Conservation (phyloP, 202 grass and related monocot genomes). For the Panicum virgatum region DNA sequence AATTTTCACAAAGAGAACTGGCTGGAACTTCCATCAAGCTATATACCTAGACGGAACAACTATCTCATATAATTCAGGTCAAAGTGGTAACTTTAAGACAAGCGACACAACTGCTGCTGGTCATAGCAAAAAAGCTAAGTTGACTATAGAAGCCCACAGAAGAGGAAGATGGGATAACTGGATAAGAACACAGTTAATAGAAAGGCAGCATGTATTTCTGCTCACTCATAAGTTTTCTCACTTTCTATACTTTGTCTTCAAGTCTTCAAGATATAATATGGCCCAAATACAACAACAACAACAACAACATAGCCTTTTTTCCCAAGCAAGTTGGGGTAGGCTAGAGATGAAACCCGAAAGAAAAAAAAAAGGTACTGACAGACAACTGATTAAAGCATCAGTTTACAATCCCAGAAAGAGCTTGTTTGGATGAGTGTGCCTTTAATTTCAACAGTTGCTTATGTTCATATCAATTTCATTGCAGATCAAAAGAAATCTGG, state of each 20-base stretch:
- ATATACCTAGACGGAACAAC: background rate
- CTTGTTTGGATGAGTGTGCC: background rate
- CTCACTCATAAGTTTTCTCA: background rate
- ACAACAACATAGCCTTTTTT: too few species aligned
- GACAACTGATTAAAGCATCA: background rate
- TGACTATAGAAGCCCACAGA: background rate
- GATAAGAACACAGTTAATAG: slow-evolving; percentile 5
- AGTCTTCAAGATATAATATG: slow-evolving; percentile 19
- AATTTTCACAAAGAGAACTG: background rate
- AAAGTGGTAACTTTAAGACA: background rate
- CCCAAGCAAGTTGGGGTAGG: too few species aligned
- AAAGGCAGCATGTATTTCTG: background rate
- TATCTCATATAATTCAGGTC: background rate
- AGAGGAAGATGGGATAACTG: background rate
- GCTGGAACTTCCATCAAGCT: slow-evolving; percentile 5
- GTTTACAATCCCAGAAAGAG: slow-evolving; percentile 3
- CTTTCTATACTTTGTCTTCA: background rate
- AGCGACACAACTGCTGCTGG: background rate
- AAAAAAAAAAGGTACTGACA: too few species aligned
- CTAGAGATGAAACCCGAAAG: too few species aligned
- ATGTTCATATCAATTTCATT: background rate
- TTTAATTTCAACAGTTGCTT: background rate
- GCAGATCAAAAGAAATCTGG: slow-evolving; percentile 28
- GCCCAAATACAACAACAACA: background rate
- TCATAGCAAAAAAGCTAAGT: background rate